A percentile compares a stretch with the other conserved stretches of the same genome.
Conservation (phyloP, 2,329 filamentous ascomycete species). For the Cadophora sp. region DNA sequence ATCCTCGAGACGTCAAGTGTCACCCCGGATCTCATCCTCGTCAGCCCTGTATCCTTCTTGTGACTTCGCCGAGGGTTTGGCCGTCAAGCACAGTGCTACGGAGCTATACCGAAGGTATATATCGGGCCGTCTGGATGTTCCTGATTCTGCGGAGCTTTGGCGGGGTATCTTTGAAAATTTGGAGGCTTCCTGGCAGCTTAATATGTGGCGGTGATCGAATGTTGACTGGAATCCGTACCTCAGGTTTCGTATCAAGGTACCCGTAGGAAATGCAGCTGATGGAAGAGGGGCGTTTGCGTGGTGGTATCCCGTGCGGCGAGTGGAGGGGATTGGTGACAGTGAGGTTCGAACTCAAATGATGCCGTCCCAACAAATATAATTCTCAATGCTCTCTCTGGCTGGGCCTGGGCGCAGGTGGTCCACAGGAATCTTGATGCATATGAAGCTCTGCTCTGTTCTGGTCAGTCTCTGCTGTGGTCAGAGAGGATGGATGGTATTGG, state of each 20-base stretch:
- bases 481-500: neutral
- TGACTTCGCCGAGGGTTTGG: constrained; percentile 20
- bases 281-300: constrained; percentile 5
- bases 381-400: constrained; percentile 1
- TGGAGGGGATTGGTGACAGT: neutral
- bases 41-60: constrained; percentile 12
- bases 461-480: neutral
- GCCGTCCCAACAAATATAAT: constrained; percentile 22
- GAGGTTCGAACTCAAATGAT: neutral
- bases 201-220: constrained; percentile 7
- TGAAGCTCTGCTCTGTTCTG: constrained; percentile 6
- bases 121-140: neutral
- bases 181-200: constrained; percentile 17
- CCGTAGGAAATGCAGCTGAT: constrained; percentile 18
- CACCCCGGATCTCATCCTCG: constrained; percentile 26
- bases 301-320: neutral
- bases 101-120: neutral
- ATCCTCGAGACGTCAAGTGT: constrained; percentile 24
- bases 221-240: neutral
- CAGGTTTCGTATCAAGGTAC: neutral
- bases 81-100: constrained; percentile 12
- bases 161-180: constrained; percentile 14
- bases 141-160: constrained; percentile 12
- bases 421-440: constrained; percentile 19
- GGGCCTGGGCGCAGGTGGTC: constrained; percentile 16